Conservation (phyloP, 805 yeast genomes). For the Ogataea ramenticola region DNA sequence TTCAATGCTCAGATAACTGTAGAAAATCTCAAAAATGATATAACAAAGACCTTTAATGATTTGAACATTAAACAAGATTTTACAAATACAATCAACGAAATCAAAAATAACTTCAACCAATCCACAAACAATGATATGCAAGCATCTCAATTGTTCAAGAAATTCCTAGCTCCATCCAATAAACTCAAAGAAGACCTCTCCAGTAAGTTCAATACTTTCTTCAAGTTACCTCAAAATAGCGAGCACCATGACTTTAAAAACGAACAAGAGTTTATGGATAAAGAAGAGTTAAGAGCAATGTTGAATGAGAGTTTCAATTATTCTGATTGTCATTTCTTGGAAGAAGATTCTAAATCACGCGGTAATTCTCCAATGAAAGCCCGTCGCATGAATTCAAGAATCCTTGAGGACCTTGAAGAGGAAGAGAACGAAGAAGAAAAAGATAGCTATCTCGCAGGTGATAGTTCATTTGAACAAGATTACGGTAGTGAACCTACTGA, state of each 20-base stretch:
- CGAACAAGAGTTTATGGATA: slow-evolving; percentile 1
- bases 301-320: slow-evolving; percentile 8
- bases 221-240: slow-evolving; percentile 4
- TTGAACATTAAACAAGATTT: slow-evolving; percentile 1
- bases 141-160: slow-evolving; percentile 7
- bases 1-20: neutral
- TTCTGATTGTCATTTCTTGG: slow-evolving; percentile 18
- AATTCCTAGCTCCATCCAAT: slow-evolving; percentile 3
- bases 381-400: neutral
- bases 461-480: slow-evolving; percentile 9
- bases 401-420: neutral
- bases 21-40: slow-evolving; percentile 5
- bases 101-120: slow-evolving; percentile 18
- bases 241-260: neutral
- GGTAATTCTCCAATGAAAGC: no score
- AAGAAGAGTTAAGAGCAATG: neutral
- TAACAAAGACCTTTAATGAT: neutral
- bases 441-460: neutral
- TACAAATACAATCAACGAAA: slow-evolving; percentile 14
- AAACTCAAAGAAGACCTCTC: neutral
- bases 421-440: neutral
- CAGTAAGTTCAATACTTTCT: slow-evolving; percentile 6
- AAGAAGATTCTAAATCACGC: neutral
- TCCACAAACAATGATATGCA: slow-evolving; percentile 17
- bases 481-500: slow-evolving; percentile 19